A percentile compares a stretch with the other conserved stretches of the same genome.
Conservation (phyloP, 2,329 filamentous ascomycete genomes). For the Plenodomus lindquistii region DNA sequence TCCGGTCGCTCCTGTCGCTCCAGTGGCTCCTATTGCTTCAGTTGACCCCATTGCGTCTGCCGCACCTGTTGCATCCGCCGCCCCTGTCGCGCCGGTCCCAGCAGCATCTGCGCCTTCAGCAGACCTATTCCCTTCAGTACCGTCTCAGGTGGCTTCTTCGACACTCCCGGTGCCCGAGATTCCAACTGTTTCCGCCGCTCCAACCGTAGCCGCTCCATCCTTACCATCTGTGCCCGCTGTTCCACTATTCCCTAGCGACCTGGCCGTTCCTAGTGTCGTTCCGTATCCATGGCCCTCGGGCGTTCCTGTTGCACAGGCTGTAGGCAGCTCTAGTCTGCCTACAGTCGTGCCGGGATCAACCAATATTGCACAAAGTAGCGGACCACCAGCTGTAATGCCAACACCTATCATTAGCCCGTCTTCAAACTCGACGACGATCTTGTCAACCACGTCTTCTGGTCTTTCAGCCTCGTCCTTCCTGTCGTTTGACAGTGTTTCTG, state of each 20-base stretch:
- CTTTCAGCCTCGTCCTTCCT: neutral
- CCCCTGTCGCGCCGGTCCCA: slow-evolving; percentile 1
- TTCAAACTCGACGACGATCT: neutral
- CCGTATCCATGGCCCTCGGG: slow-evolving; percentile 40
- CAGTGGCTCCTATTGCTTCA: slow-evolving; percentile 1
- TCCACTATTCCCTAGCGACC: slow-evolving; percentile 40
- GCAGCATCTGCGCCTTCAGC: slow-evolving; percentile 8
- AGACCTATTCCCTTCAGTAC: slow-evolving; percentile 8
- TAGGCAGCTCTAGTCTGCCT: slow-evolving; percentile 5
- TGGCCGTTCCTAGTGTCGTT: slow-evolving; percentile 34
- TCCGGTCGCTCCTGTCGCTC: neutral
- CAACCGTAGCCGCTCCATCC: slow-evolving; percentile 9
- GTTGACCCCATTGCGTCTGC: neutral
- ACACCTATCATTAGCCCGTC: neutral
- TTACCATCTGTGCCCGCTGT: slow-evolving; percentile 37
- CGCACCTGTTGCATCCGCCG: neutral
- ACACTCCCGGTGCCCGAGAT: slow-evolving; percentile 8
- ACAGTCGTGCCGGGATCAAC: slow-evolving; percentile 13
- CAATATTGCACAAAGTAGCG: slow-evolving; percentile 6
- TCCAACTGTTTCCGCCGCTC: slow-evolving; percentile 16
- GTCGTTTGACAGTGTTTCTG: slow-evolving; percentile 2
- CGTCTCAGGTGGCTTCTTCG: slow-evolving; percentile 5
- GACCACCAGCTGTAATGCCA: slow-evolving; percentile 3
- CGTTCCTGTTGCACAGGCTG: slow-evolving; percentile 10
- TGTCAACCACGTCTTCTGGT: neutral